Evolutionary conservation across 164 flowering plant genomes (phyloP), one percentile per base, ranked within the genome.

Genomic region (Vitis rotundifolia): DNA sequence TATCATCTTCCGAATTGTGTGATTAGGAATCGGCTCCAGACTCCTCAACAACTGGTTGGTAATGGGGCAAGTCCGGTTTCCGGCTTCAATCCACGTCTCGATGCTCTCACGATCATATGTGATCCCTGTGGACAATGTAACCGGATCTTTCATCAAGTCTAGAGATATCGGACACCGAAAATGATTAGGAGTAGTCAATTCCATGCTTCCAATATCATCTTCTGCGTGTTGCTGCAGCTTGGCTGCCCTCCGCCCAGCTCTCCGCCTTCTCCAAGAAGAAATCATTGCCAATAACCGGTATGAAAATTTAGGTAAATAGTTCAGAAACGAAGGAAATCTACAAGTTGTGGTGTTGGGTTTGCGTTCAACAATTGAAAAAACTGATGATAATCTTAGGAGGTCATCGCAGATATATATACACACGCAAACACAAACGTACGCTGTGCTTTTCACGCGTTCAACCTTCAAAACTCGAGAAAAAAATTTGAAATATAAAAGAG

Each of bases 91-190:
- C 98, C 97, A 92, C n/a, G 57, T 80, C 76, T 92, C 97, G 58
- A 94, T 92, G 81, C 84, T 89, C 47, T 79, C 83, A 0, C 98
- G 83, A 57, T 94, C 97, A 55, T 92, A 94, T 0, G 97, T 89
- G 22, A 90, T 88, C 5, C 98, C 98, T 0, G 93, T 84, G 0
- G 90, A 83, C 31, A 92, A 72, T 2, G 88, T 92, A 29, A 94
- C 97, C 8, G 98, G 98, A 69, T 94, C 98, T 69, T 87, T 92
- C 97, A 94, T 92, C 71, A 94, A 67, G 47, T 94, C 97, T 0
- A 91, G 76, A 11, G 97, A 87, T 14, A 94, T 89, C 26, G 98
- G 98, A 70, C 98, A 94, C 68, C 79, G 84, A 76, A 89, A 94
- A 65, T 85, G 80, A 61, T 22, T 62, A 5, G 98, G 98, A 16